Base-by-base conservation (phyloP, 148 eudicot genomes). In the Polygonum maritimum region DNA sequence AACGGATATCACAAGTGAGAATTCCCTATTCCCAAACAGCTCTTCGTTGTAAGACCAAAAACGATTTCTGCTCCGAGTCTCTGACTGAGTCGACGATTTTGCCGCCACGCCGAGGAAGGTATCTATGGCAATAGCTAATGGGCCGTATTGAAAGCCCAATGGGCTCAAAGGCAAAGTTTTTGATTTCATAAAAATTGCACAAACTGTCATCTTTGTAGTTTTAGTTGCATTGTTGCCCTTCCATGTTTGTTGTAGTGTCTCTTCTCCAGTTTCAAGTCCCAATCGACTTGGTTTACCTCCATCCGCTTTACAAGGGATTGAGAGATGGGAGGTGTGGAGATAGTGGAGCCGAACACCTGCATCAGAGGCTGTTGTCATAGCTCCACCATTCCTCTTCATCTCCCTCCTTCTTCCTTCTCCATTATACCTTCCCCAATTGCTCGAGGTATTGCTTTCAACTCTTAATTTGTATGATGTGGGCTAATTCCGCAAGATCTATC, bases 361-460 rank as follows among this genome's bases (percentile, higher is more conserved):
- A 81, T 89, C 21, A 81, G 97, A 48, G 98, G 98, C 35, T 94
- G 99, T 73, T 95, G 99, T 81, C 87, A 80, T 36, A 95, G 99
- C 86, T 58, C 80, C 35, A 75, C 87, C 14, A 89, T 92, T 76
- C 99, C 97, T 75, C 94, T 95, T 16, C 96, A 85, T 80, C 94
- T 95, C 44, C 86, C 84, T 26, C 82, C 99, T 83, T 82, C 92
- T 75, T 85, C 90, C 7, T 88, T 79, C 80, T 79, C 92, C 58
- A 83, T 94, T 52, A 84, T 52, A 7, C 18, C 81, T 7, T 80
- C 85, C 76, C 94, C 96, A 36, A 87, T 94, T 78, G 97, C 97
- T 75, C 82, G 86, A 85, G 98, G 98, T 93, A 76, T 75, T 51
- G 41, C 18, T 73, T 69, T 36, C 55, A 14, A 18, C 2, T 41